Percentiles rank a stretch among this genome's conserved stretches.
These are phyloP conservation scores for Sicyos edulis DNA, from an alignment of 306 rosid species.

Conservation along the genomic window DNA sequence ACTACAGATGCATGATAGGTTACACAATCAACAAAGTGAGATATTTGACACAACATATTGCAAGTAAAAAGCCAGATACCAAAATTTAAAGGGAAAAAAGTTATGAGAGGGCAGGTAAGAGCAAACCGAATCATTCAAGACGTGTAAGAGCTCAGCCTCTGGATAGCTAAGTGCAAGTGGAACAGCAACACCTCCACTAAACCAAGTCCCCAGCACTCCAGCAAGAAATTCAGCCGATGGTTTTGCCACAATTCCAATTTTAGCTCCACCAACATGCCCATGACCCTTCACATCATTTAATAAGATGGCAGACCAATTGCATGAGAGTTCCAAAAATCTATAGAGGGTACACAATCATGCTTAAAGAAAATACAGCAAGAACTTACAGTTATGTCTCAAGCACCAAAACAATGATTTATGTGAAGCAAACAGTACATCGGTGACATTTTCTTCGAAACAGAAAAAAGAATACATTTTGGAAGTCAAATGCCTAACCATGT, in stretches of 20 bases:
- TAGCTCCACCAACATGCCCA: slow-evolving; percentile 70
- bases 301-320: background rate
- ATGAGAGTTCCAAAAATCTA: background rate
- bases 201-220: slow-evolving; percentile 82
- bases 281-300: slow-evolving; percentile 30
- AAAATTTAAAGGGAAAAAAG: background rate
- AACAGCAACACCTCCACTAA: slow-evolving; percentile 93
- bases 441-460: background rate
- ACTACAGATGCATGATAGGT: background rate
- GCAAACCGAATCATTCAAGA: slow-evolving; percentile 68
- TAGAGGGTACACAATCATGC: background rate
- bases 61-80: background rate
- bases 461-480: background rate
- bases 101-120: slow-evolving; percentile 18
- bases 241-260: slow-evolving; percentile 84
- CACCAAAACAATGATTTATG: background rate
- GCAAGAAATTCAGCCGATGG: slow-evolving; percentile 94
- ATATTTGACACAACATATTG: background rate
- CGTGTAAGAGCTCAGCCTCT: slow-evolving; percentile 78
- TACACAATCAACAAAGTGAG: background rate
- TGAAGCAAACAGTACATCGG: background rate
- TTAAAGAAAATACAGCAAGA: slow-evolving; percentile 4
- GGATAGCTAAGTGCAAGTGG: slow-evolving; percentile 94
- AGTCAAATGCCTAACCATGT: background rate
- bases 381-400: background rate